Evolutionary conservation across 192 early-diverging fungal species (phyloP), one percentile per base, ranked within the genome.

Genomic region (Rhizophagus sp.): DNA sequence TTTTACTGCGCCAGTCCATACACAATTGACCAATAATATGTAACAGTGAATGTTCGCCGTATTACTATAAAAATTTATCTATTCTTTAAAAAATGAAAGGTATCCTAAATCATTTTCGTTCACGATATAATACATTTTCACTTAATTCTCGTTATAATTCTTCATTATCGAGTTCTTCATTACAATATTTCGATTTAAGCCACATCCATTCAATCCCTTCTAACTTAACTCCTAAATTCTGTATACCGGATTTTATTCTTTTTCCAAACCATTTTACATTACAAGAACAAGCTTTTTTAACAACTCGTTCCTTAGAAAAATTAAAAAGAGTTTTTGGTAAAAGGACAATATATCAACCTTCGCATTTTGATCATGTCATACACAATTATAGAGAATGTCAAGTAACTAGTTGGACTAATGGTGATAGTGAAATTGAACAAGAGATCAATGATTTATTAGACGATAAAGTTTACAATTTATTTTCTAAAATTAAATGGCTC

Each of bases 301-400:
- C 86, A 0, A 62, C 78, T 4, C 80, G 80, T 8, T 87, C 85
- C 2, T 80, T 82, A 34, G 82, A 81, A 44, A 89, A 89, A 64
- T 72, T 89, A 22, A 86, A 86, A 62, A 84, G 88, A 15, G 75
- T 81, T 2, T 75, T 89, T 2, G 88, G 88, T 10, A 83, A 81
- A 62, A 65, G 80, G 44, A 76, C 84, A 19, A 75, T 80, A 7
- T 95, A 95, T 78, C 86, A 89, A 77, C 87, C 88, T 81, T 90
- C 88, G 22, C 95, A 96, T 77, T 94, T 94, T 82, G 95, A 96
- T 82, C 87, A 87, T 25, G 89, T 94, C 33, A 96, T 95, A 52
- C 88, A 86, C 47, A 85, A 91, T 49, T 94, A 94, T 75, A 84
- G 90, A 62, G 92, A 93, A 82, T 92, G 90, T 76, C 90, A 89